Evolutionary conservation across 1,284 basidiomycete genomes (phyloP).

Genomic region (Ceratobasidium sp.): DNA sequence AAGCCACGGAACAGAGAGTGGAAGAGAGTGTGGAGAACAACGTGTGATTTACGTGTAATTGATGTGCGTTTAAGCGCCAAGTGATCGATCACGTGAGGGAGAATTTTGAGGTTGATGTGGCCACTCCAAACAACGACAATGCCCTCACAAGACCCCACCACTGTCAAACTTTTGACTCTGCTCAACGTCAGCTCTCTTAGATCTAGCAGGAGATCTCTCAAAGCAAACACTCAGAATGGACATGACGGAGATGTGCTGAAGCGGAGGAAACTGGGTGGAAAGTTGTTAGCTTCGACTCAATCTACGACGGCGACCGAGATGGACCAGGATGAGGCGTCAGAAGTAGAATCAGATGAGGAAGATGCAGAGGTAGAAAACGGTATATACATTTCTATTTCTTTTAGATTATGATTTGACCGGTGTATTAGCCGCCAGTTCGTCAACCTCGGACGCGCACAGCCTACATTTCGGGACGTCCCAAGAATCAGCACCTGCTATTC

Average conservation of each 20-base stretch:
- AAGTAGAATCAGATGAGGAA: slow-evolving; percentile 44
- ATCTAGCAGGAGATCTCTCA: slow-evolving; percentile 52
- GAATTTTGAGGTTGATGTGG: slow-evolving; percentile 29
- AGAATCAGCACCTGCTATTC: slow-evolving; percentile 12
- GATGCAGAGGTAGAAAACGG: background rate
- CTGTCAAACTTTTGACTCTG: slow-evolving; percentile 87
- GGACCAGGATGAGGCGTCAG: slow-evolving; percentile 47
- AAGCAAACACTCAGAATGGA: slow-evolving; percentile 53
- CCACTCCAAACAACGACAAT: slow-evolving; percentile 27
- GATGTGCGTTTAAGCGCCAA: slow-evolving; percentile 21
- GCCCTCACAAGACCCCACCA: slow-evolving; percentile 62
- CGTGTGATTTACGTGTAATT: background rate
- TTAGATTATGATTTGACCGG: background rate
- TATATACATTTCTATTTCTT: background rate
- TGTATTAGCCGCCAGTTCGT: background rate
- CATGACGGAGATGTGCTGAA: slow-evolving; percentile 45
- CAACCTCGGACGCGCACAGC: slow-evolving; percentile 20
- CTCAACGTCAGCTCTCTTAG: slow-evolving; percentile 88
- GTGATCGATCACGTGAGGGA: background rate
- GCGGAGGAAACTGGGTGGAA: slow-evolving; percentile 43
- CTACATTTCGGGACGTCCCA: slow-evolving; percentile 34
- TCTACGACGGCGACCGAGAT: slow-evolving; percentile 49
- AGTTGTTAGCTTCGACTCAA: slow-evolving; percentile 24
- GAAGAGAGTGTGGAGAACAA: slow-evolving; percentile 2
- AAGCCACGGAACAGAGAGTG: slow-evolving; percentile 20